Evolutionary conservation across 371 early-diverging fungal genomes (phyloP).

Genomic region (Thermomucor indicae-seudaticae): DNA sequence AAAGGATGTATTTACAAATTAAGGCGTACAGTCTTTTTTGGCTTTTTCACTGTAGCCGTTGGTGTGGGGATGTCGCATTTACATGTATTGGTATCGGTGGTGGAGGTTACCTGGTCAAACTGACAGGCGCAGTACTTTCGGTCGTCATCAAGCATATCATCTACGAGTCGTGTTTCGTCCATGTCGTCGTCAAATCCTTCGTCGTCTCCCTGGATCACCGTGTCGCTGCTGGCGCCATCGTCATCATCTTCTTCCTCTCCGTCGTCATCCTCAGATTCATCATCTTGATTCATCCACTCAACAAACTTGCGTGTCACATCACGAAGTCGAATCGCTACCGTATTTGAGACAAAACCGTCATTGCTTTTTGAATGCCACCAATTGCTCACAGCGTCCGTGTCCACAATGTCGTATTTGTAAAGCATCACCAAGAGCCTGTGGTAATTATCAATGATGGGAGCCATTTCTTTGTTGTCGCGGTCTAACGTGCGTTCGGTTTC

Average conservation of each 20-base stretch:
- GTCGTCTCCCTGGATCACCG: conserved; percentile 2
- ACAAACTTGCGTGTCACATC: conserved; percentile 19
- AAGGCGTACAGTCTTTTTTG: too few relatives aligned
- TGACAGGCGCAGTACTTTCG: conserved; percentile 9
- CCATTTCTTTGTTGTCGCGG: neutral
- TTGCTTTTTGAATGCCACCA: conserved; percentile 32
- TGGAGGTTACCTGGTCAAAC: conserved; percentile 2
- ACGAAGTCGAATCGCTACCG: conserved; percentile 10
- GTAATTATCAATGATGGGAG: conserved; percentile 22
- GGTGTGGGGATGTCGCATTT: too few relatives aligned
- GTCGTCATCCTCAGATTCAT: conserved; percentile 17
- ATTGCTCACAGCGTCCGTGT: conserved; percentile 28
- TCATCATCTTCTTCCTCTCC: conserved; percentile 3
- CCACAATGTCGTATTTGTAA: conserved; percentile 38
- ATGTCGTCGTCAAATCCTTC: neutral
- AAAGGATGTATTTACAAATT: too few relatives aligned
- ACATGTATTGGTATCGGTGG: neutral
- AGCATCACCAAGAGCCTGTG: conserved; percentile 35
- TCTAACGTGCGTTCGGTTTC: conserved; percentile 17
- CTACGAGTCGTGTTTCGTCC: neutral
- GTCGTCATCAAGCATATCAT: conserved; percentile 10
- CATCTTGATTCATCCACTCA: conserved; percentile 25
- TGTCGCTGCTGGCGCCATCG: conserved; percentile 8
- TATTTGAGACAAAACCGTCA: conserved; percentile 1
- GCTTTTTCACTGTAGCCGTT: too few relatives aligned